Conservation (phyloP, 2,329 filamentous ascomycete genomes). For the Lachnellula hyalina region DNA sequence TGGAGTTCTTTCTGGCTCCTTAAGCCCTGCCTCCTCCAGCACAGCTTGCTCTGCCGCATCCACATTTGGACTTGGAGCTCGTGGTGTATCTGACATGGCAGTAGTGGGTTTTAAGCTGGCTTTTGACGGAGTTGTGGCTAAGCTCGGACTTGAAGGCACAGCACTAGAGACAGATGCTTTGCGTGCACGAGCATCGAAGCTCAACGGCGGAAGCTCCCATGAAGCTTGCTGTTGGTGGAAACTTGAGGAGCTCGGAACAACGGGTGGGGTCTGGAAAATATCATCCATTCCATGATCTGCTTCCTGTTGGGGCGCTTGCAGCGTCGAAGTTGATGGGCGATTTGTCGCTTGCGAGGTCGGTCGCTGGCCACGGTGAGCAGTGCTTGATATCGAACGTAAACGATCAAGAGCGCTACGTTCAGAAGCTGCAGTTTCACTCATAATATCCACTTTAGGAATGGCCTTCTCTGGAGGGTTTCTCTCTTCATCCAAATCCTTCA, state of each 20-base stretch:
- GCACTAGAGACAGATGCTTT: constrained; percentile 42
- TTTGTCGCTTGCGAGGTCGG: constrained; percentile 30
- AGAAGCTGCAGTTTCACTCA: constrained; percentile 16
- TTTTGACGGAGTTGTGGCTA: constrained; percentile 31
- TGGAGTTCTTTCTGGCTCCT: constrained; percentile 42
- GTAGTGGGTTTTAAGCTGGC: constrained; percentile 30
- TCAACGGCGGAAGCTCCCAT: constrained; percentile 39
- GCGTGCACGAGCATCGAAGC: constrained; percentile 35
- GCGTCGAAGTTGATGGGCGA: constrained; percentile 30
- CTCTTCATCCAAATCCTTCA: constrained; percentile 82
- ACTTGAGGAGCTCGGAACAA: constrained; percentile 34
- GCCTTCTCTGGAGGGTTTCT: constrained; percentile 23
- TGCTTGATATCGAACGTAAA: constrained; percentile 35
- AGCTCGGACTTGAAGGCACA: constrained; percentile 28
- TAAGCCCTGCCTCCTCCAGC: constrained; percentile 61
- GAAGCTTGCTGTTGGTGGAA: constrained; percentile 39
- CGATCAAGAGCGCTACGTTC: constrained; percentile 30
- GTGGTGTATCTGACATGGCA: constrained; percentile 29
- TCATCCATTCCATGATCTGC: constrained; percentile 39
- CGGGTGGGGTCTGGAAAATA: constrained; percentile 45
- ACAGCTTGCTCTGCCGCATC: constrained; percentile 65
- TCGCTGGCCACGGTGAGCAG: constrained; percentile 34
- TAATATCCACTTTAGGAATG: constrained; percentile 9
- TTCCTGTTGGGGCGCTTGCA: constrained; percentile 31
- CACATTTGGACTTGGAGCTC: constrained; percentile 24